A percentile compares a stretch with the other conserved stretches of the same genome.
Evolutionary conservation across 305 asterid genomes (phyloP).

Genomic region (Nicotiana rustica): DNA sequence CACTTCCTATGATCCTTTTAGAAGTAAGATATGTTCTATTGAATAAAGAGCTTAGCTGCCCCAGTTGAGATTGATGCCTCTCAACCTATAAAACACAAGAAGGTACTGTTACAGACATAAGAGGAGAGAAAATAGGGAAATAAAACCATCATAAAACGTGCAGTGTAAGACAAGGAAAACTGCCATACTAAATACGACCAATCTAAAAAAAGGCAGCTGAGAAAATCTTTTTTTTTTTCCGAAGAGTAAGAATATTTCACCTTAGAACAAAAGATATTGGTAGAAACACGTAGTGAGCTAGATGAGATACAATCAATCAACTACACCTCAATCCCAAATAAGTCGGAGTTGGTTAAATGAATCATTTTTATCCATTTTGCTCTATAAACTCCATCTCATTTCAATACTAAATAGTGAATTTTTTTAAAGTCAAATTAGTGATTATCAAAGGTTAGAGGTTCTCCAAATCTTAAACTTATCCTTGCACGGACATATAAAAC

Average conservation of each 20-base stretch:
- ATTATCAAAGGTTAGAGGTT: neutral
- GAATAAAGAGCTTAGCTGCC: slow-evolving; percentile 54
- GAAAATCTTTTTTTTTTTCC: neutral
- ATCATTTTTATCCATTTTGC: neutral
- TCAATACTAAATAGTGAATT: neutral
- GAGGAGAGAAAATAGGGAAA: neutral
- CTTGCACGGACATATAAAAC: neutral
- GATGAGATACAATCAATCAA: neutral
- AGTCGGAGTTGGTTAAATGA: slow-evolving; percentile 13
- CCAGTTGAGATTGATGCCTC: slow-evolving; percentile 55
- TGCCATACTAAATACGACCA: neutral
- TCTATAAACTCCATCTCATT: neutral
- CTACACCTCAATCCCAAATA: neutral
- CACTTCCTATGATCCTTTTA: slow-evolving; percentile 48
- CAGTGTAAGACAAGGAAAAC: neutral
- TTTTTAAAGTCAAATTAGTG: slow-evolving; percentile 8
- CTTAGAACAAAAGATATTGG: neutral
- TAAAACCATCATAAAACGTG: slow-evolving; percentile 24
- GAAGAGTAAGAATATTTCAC: neutral
- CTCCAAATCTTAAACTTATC: neutral
- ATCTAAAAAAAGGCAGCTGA: slow-evolving; percentile 13
- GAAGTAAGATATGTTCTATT: slow-evolving; percentile 50
- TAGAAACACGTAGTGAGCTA: neutral
- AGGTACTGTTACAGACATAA: neutral
- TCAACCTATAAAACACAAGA: slow-evolving; percentile 53